Conservation (phyloP, 2,329 filamentous ascomycete species). For the Cryphonectria nitschkei region DNA sequence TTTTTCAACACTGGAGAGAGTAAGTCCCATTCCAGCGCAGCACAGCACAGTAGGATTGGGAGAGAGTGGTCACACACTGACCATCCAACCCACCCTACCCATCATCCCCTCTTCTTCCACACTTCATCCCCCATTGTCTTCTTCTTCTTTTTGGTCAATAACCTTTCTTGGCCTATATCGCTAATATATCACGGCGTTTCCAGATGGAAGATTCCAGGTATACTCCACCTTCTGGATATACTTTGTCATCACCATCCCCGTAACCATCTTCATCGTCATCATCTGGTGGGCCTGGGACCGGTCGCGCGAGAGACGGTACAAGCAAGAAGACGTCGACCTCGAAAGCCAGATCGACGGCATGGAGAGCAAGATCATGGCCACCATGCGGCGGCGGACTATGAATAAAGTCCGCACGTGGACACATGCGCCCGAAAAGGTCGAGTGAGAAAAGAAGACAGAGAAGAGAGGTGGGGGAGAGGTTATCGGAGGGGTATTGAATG, state of each 20-base stretch:
- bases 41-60: too few relatives aligned
- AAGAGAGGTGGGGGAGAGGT: background rate
- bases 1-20: slow-evolving; percentile 65
- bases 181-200: background rate
- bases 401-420: slow-evolving; percentile 60
- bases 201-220: slow-evolving; percentile 46
- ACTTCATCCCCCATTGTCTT: background rate
- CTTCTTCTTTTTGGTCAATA: background rate
- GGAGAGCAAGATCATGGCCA: slow-evolving; percentile 60
- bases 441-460: background rate
- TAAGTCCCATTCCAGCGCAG: slow-evolving; percentile 32
- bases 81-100: too few relatives aligned
- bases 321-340: slow-evolving; percentile 53
- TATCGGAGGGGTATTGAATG: too few relatives aligned
- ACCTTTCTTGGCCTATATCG: background rate
- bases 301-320: slow-evolving; percentile 52
- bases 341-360: slow-evolving; percentile 59
- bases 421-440: slow-evolving; percentile 29
- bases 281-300: slow-evolving; percentile 60
- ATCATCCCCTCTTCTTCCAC: too few relatives aligned
- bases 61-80: too few relatives aligned
- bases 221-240: slow-evolving; percentile 64
- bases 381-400: slow-evolving; percentile 60
- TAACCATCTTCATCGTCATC: slow-evolving; percentile 58
- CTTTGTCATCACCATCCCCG: slow-evolving; percentile 62